A percentile compares a stretch with the other conserved stretches of the same genome.
phyloP scores from a whole-genome alignment of 2,329 filamentous ascomycete genomes.

The Trichoderma polysporum region DNA sequence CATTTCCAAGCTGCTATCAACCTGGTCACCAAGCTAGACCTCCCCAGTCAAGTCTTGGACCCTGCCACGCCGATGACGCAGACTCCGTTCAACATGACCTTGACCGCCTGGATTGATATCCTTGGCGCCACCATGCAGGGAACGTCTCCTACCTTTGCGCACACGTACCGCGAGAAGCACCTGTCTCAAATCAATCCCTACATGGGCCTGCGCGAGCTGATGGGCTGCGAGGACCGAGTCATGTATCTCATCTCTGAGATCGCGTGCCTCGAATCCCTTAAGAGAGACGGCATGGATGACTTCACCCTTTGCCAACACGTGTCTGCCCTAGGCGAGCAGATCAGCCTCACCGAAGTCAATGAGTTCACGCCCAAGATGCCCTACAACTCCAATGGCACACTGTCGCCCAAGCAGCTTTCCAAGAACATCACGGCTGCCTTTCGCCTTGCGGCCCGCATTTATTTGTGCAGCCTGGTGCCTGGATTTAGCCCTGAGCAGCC shows the following conservation, averaged over 20 bases:
- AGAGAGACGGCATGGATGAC: constrained; percentile 78
- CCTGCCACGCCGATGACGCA: constrained; percentile 53
- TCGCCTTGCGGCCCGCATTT: constrained; percentile 88
- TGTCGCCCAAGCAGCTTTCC: constrained; percentile 79
- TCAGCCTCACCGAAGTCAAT: constrained; percentile 73
- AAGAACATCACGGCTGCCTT: constrained; percentile 89
- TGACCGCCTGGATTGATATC: constrained; percentile 95
- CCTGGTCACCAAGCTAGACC: constrained; percentile 79
- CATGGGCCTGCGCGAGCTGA: constrained; percentile 81
- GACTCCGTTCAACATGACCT: constrained; percentile 91
- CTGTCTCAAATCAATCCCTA: constrained; percentile 62
- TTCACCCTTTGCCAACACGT: constrained; percentile 87
- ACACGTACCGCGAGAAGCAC: constrained; percentile 95
- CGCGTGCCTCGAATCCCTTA: constrained; percentile 88
- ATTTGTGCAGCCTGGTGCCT: constrained; percentile 92
- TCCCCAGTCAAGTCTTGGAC: constrained; percentile 66
- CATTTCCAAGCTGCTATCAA: constrained; percentile 91
- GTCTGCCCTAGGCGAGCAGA: constrained; percentile 80
- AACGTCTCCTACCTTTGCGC: constrained; percentile 80
- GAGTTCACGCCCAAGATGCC: constrained; percentile 58
- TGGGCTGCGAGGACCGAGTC: constrained; percentile 95
- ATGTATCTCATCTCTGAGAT: constrained; percentile 99
- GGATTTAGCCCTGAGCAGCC: constrained; percentile 75
- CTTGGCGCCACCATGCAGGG: constrained; percentile 91
- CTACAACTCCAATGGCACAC: constrained; percentile 68